These are phyloP conservation scores for Blastobotrys attinorum DNA, from an alignment of 805 yeast species.

Conservation along the genomic window DNA sequence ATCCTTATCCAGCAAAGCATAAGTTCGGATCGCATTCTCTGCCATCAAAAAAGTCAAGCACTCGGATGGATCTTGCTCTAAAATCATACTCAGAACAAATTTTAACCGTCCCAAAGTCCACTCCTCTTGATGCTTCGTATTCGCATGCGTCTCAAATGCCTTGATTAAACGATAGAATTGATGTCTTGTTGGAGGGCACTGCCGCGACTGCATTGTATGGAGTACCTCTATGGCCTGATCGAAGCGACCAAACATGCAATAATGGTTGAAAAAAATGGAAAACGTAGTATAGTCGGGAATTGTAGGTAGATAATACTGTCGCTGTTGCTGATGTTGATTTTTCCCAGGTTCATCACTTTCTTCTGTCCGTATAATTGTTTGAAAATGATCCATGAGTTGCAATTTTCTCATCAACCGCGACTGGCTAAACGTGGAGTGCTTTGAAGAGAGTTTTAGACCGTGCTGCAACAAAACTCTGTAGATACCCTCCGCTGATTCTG, in stretches of 20 bases:
- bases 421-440: conserved; percentile 1
- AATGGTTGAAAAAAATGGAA: conserved; percentile 17
- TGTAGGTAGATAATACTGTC: conserved; percentile 13
- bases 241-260: conserved; percentile 17
- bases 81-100: not conserved
- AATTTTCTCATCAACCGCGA: conserved; percentile 12
- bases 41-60: conserved; percentile 8
- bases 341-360: not conserved
- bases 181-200: conserved; percentile 9
- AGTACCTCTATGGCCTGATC: conserved; percentile 13
- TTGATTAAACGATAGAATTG: conserved; percentile 5
- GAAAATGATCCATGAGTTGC: conserved; percentile 13
- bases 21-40: conserved; percentile 3
- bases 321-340: no score
- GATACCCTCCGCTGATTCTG: conserved; percentile 20
- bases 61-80: not conserved
- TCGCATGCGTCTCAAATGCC: not conserved
- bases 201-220: conserved; percentile 15
- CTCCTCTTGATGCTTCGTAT: conserved; percentile 1
- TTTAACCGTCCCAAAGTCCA: conserved; percentile 6
- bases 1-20: not conserved
- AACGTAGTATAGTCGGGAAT: conserved; percentile 17
- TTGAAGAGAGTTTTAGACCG: no score
- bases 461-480: conserved; percentile 3
- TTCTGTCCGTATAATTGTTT: conserved; percentile 3